Evolutionary conservation across 805 yeast species (phyloP).

Genomic region (Yarrowia deformans): DNA sequence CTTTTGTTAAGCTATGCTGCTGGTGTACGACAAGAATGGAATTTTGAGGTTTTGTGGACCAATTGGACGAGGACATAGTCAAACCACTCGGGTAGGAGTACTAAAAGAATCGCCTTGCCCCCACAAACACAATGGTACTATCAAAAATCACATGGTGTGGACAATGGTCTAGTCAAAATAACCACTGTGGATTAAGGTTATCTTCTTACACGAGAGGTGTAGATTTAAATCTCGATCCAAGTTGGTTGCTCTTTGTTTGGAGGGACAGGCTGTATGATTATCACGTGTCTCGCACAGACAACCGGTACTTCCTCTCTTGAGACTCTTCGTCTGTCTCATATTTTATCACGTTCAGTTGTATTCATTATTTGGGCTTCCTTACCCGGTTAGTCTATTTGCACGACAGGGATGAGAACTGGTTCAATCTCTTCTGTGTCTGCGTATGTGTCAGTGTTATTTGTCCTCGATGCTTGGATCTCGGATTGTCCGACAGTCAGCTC

Average conservation of each 20-base stretch:
- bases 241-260: too few species aligned
- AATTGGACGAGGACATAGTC: too few species aligned
- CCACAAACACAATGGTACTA: too few species aligned
- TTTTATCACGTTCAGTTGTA: background rate
- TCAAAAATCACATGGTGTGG: background rate
- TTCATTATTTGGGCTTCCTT: background rate
- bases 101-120: too few species aligned
- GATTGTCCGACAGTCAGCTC: background rate
- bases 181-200: background rate
- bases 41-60: too few species aligned
- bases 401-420: conserved; percentile 4
- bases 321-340: background rate
- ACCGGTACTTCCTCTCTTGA: too few species aligned
- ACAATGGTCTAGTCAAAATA: background rate
- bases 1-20: background rate
- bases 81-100: too few species aligned
- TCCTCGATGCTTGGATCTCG: background rate
- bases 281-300: too few species aligned
- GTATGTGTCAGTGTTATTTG: background rate
- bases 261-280: too few species aligned
- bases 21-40: too few species aligned
- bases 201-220: conserved; percentile 1
- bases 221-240: background rate
- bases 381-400: conserved; percentile 7
- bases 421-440: background rate